These are phyloP conservation scores for Sarocladium strictum DNA, from an alignment of 2,329 filamentous ascomycete genomes.

Conservation along the genomic window DNA sequence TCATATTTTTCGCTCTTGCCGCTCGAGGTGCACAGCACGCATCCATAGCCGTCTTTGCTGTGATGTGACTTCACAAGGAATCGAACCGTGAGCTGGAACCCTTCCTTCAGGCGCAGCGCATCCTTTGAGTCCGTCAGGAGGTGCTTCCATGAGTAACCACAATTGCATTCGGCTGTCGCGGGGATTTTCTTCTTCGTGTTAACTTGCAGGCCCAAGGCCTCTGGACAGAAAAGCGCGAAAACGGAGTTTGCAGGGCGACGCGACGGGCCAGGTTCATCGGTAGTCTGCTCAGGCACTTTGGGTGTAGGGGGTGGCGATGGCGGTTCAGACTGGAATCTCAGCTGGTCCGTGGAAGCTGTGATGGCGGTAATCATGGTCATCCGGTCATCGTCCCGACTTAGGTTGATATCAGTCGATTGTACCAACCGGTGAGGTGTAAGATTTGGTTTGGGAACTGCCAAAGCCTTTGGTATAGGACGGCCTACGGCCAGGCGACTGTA, in stretches of 20 bases:
- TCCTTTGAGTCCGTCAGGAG: conserved; percentile 12
- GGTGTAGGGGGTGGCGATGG: conserved; percentile 27
- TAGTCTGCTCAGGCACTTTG: conserved; percentile 11
- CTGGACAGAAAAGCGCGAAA: conserved; percentile 33
- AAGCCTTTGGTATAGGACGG: conserved; percentile 22
- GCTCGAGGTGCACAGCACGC: conserved; percentile 32
- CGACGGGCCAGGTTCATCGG: background rate
- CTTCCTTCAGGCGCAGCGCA: conserved; percentile 27
- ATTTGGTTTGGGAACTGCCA: conserved; percentile 17
- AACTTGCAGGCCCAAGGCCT: conserved; percentile 33
- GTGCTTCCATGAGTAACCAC: conserved; percentile 28
- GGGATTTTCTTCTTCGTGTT: conserved; percentile 25
- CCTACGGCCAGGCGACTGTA: conserved; percentile 28
- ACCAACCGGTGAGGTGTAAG: conserved; percentile 8
- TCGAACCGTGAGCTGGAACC: conserved; percentile 30
- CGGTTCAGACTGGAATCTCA: conserved; percentile 20
- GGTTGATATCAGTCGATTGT: conserved; percentile 12
- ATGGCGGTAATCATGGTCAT: conserved; percentile 16
- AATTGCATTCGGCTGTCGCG: conserved; percentile 20
- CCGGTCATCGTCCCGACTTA: conserved; percentile 17
- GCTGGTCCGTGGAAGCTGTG: conserved; percentile 17
- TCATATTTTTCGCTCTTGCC: conserved; percentile 28
- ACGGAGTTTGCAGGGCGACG: conserved; percentile 29
- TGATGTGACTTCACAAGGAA: conserved; percentile 37
- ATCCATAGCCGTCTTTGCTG: conserved; percentile 26